phyloP scores from a whole-genome alignment of 768 basidiomycete genomes.

The Austroboletus eburneus region DNA sequence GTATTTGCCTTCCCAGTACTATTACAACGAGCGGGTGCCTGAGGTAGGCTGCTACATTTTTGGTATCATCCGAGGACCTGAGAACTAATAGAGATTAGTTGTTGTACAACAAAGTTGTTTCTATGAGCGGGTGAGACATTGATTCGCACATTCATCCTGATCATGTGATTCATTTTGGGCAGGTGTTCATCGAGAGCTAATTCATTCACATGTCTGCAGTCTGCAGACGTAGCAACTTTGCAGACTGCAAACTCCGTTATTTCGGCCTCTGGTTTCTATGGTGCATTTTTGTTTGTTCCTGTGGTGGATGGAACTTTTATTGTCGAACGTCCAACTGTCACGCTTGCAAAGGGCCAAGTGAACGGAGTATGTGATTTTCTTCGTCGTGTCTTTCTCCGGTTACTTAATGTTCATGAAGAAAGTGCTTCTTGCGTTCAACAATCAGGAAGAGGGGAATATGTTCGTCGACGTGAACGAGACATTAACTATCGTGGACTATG shows the following conservation, averaged over 20 bases:
- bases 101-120: constrained; percentile 12
- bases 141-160: background rate
- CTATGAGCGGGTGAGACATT: background rate
- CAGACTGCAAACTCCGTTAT: constrained; percentile 33
- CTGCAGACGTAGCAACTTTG: constrained; percentile 28
- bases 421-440: constrained; percentile 22
- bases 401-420: constrained; percentile 15
- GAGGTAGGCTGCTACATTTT: constrained; percentile 15
- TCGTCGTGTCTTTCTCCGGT: background rate
- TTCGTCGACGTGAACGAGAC: constrained; percentile 28
- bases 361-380: constrained; percentile 36
- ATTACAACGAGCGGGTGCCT: constrained; percentile 28
- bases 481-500: constrained; percentile 12
- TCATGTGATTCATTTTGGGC: background rate
- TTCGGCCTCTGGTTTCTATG: constrained; percentile 32
- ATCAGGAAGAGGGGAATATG: constrained; percentile 29
- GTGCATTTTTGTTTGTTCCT: constrained; percentile 38
- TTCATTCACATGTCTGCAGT: constrained; percentile 39
- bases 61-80: background rate
- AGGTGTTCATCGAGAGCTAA: constrained; percentile 35
- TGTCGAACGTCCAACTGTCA: constrained; percentile 37
- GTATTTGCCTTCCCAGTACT: constrained; percentile 32
- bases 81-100: constrained; percentile 7
- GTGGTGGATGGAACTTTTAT: constrained; percentile 49
- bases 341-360: constrained; percentile 34